Conservation (phyloP, 768 basidiomycete species). For the Boletus barrowsii region DNA sequence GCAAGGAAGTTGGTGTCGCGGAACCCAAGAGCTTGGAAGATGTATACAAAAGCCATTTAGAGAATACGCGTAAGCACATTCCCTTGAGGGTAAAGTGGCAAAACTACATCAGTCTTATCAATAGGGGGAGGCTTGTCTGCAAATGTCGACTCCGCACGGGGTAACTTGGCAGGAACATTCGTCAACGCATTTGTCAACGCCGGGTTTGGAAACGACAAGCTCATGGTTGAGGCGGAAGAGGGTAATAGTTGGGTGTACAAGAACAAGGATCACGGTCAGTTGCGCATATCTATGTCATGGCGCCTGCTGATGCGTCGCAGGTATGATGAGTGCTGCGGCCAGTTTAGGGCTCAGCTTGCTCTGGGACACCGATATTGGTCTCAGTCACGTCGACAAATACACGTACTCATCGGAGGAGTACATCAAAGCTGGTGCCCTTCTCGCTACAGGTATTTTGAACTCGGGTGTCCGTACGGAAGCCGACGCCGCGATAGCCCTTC, state of each 20-base stretch:
- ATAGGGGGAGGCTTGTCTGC: slow-evolving; percentile 64
- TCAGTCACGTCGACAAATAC: slow-evolving; percentile 95
- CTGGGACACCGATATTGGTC: slow-evolving; percentile 94
- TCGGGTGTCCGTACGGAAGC: slow-evolving; percentile 87
- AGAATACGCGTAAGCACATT: slow-evolving; percentile 69
- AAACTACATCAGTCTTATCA: background rate
- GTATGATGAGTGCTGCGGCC: slow-evolving; percentile 96
- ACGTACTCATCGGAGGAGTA: slow-evolving; percentile 94
- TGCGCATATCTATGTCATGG: background rate
- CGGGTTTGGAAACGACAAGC: slow-evolving; percentile 96
- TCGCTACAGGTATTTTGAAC: slow-evolving; percentile 93
- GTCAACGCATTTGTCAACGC: slow-evolving; percentile 99
- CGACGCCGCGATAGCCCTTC: slow-evolving; percentile 87
- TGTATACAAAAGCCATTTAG: slow-evolving; percentile 95
- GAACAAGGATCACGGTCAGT: slow-evolving; percentile 94
- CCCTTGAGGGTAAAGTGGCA: background rate
- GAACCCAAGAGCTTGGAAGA: slow-evolving; percentile 94
- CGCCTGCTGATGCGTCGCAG: slow-evolving; percentile 35
- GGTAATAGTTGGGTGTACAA: slow-evolving; percentile 99
- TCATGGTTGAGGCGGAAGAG: slow-evolving; percentile 96
- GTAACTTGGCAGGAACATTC: slow-evolving; percentile 93
- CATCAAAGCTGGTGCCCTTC: slow-evolving; percentile 95
- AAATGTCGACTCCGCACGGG: slow-evolving; percentile 89
- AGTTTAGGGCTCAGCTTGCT: slow-evolving; percentile 89
- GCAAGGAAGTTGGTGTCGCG: slow-evolving; percentile 86